Evolutionary conservation across 2,329 filamentous ascomycete genomes (phyloP), one percentile per base, ranked within the genome.

Genomic region (Colletotrichum orbiculare): DNA sequence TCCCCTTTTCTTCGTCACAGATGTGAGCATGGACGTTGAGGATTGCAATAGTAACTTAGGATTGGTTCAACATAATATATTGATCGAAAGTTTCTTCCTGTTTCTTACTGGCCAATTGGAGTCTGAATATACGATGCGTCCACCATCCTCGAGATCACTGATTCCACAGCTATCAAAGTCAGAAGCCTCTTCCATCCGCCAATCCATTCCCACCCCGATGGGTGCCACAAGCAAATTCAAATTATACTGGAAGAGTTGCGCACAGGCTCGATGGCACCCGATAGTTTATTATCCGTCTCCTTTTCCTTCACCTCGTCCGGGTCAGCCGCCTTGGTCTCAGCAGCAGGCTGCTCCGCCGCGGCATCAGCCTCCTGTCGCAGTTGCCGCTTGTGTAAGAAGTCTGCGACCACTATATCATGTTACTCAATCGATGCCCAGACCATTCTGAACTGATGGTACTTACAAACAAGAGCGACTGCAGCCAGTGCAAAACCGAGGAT

Each of bases 381-480:
- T 38, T 62, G 59, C 0, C 39, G 53, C 7, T 62, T 56, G 6
- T 62, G 59, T 46, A 62, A 2, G 9, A n/a, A 62, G 39, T 62
- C 53, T 11, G 59, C 59, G 6, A 62, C 35, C 3, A 49, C 59
- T 62, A 10, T 2, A 5, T 7, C 3, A 17, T 1, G 1, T 17
- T 17, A 17, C 17, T 17, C 2, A 17, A 2, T 8, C 11, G 6
- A 33, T 25, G 17, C 41, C 3, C n/a, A 42, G 1, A 1, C 13
- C 9, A 2, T 37, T 6, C 2, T 2, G 45, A 38, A 50, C 0
- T 39, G 4, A 25, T 0, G 2, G 8, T 2, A 45, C 45, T 65
- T 52, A 61, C 63, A 39, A 43, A 60, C 60, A 15, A 68, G 68
- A 2, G 50, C 34, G 2, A 62, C 53, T 0, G 59, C 53, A 17